A percentile compares a stretch with the other conserved stretches of the same genome.
Conservation (phyloP, 345 rosid species). For the Populus alba region DNA sequence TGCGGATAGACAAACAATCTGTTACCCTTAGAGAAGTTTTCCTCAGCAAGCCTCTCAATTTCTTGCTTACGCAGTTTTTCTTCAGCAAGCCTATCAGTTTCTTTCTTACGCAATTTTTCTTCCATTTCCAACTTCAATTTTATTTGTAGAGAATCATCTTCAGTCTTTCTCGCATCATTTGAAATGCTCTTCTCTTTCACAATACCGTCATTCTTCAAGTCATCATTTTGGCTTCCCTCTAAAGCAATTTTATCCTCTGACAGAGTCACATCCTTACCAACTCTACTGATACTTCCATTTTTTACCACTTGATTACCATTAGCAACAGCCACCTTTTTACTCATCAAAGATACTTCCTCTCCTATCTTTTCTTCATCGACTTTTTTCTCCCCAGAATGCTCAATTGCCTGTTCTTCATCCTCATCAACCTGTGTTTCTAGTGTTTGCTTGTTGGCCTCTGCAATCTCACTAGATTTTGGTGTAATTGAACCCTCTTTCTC, state of each 20-base stretch:
- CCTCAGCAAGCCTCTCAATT: constrained; percentile 56
- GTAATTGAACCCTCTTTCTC: constrained; percentile 38
- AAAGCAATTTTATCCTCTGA: constrained; percentile 13
- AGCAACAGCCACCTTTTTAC: constrained; percentile 10
- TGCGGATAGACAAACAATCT: constrained; percentile 70
- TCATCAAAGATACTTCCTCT: constrained; percentile 18
- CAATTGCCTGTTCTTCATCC: constrained; percentile 35
- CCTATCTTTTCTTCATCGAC: constrained; percentile 26
- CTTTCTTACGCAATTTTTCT: constrained; percentile 27
- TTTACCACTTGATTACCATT: constrained; percentile 14
- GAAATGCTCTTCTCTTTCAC: constrained; percentile 9
- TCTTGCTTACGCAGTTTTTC: constrained; percentile 48
- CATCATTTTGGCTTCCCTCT: constrained; percentile 16
- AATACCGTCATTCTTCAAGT: constrained; percentile 7
- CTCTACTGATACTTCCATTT: constrained; percentile 37
- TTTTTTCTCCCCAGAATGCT: constrained; percentile 18
- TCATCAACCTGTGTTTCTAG: constrained; percentile 26
- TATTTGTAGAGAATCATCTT: constrained; percentile 31
- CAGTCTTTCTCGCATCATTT: constrained; percentile 18
- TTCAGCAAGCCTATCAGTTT: constrained; percentile 59
- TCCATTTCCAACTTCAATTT: constrained; percentile 34
- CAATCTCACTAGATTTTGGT: constrained; percentile 20
- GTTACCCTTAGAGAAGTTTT: constrained; percentile 42
- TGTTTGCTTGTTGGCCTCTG: constrained; percentile 16
- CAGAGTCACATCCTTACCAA: constrained; percentile 14